Percentiles rank a stretch among this genome's conserved stretches.
These are phyloP conservation scores for Chlorella ohadii DNA, from an alignment of 139 green algal species.

Conservation along the genomic window DNA sequence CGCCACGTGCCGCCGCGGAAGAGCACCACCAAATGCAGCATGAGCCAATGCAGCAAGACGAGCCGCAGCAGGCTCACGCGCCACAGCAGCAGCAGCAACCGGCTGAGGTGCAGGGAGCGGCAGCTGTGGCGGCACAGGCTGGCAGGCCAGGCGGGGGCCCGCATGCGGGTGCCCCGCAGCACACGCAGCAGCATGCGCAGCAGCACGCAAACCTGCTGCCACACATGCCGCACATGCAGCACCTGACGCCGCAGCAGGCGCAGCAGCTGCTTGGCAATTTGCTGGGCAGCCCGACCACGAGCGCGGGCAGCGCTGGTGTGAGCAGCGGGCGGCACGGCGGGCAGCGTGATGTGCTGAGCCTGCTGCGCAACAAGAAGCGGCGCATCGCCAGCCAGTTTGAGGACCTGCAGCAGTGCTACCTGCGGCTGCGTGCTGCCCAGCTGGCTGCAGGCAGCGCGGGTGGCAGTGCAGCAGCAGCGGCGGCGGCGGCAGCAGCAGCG, in stretches of 20 bases:
- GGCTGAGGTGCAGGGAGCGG: background rate
- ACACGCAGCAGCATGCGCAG: background rate
- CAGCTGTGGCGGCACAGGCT: background rate
- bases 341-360: conserved; percentile 27
- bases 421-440: conserved; percentile 46
- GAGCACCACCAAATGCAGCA: background rate
- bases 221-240: background rate
- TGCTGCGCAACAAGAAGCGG: conserved; percentile 57
- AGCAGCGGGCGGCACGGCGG: background rate
- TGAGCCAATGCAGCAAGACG: background rate
- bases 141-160: background rate
- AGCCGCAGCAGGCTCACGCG: no score
- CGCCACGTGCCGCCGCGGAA: no score
- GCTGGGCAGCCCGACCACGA: conserved; percentile 2
- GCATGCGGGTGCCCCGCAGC: background rate
- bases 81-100: background rate
- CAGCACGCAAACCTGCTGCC: background rate
- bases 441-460: background rate
- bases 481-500: background rate
- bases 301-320: conserved; percentile 31
- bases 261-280: background rate
- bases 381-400: conserved; percentile 77
- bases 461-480: background rate
- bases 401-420: conserved; percentile 76
- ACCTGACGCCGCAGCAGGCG: background rate